Percentiles rank a stretch among this genome's conserved stretches.
These are phyloP conservation scores for Dryas drummondii DNA, from an alignment of 306 rosid species.

Conservation along the genomic window DNA sequence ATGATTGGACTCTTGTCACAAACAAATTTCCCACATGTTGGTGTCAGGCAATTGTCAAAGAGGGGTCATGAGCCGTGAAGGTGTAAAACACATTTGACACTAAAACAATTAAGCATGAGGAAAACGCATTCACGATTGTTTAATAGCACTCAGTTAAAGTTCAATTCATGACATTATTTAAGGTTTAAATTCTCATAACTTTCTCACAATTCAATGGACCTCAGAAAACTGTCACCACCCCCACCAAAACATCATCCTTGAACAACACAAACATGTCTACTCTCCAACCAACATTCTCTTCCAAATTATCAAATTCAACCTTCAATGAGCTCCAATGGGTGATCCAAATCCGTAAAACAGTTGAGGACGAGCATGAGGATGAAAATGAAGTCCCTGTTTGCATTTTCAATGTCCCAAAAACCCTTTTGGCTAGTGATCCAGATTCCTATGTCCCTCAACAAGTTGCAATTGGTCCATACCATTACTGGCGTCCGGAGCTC, in stretches of 20 bases:
- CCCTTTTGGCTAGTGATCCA: constrained; percentile 41
- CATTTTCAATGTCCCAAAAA: constrained; percentile 58
- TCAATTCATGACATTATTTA: constrained; percentile 16
- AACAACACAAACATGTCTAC: constrained; percentile 14
- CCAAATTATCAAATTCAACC: constrained; percentile 24
- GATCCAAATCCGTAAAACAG: constrained; percentile 52
- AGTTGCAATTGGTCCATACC: constrained; percentile 81
- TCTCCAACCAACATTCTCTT: constrained; percentile 29
- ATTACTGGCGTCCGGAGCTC: constrained; percentile 65
- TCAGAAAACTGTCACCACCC: constrained; percentile 7
- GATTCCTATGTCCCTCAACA: constrained; percentile 70
- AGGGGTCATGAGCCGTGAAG: neutral
- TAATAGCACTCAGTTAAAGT: constrained; percentile 6
- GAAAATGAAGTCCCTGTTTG: constrained; percentile 44
- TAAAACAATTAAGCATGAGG: constrained; percentile 21
- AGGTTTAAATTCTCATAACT: constrained; percentile 19
- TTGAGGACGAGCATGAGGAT: constrained; percentile 63
- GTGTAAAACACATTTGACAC: neutral
- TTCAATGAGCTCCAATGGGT: constrained; percentile 68
- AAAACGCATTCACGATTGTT: constrained; percentile 23
- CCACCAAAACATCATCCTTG: neutral
- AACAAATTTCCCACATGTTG: no score
- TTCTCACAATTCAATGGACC: constrained; percentile 17
- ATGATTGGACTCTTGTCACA: no score
- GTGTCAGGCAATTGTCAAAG: no score